phyloP scores from a whole-genome alignment of 2,329 filamentous ascomycete genomes.

The Zasmidium citrigriseum region DNA sequence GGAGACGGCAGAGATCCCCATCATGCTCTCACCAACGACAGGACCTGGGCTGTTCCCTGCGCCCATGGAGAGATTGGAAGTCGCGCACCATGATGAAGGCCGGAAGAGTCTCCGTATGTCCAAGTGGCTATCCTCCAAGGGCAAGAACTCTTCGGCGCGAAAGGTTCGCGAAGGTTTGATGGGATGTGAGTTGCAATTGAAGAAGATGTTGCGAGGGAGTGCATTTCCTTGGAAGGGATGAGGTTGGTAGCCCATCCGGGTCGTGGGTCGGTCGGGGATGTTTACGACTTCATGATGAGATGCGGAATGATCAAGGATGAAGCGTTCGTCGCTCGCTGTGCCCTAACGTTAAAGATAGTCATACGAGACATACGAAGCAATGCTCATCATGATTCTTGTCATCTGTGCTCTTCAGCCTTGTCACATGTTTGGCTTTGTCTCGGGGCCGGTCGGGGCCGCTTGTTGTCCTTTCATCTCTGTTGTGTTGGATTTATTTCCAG shows the following conservation, averaged over 20 bases:
- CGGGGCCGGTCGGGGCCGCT: no score
- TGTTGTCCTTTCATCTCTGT: no score
- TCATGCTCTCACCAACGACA: conserved; percentile 35
- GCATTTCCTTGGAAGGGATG: conserved; percentile 28
- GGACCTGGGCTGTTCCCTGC: conserved; percentile 13
- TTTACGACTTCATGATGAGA: no score
- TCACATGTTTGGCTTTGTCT: no score
- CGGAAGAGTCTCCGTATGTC: conserved; percentile 24
- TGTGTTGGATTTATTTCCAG: no score
- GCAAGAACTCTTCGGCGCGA: conserved; percentile 14
- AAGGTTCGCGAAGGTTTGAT: conserved; percentile 27
- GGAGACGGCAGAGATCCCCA: conserved; percentile 32
- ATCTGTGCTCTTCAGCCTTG: no score
- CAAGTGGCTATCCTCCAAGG: conserved; percentile 22
- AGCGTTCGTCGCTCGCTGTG: no score
- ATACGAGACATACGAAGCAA: no score
- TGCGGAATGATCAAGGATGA: no score
- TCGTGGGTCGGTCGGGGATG: no score
- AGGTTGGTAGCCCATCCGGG: neutral
- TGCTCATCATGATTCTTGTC: no score
- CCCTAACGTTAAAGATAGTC: no score
- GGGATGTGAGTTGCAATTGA: conserved; percentile 29
- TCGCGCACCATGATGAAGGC: conserved; percentile 11
- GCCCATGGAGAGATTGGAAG: conserved; percentile 22
- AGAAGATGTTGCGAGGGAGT: conserved; percentile 28